These are phyloP conservation scores for Euphorbia celastroides DNA, from an alignment of 441 rosid species.

Conservation along the genomic window DNA sequence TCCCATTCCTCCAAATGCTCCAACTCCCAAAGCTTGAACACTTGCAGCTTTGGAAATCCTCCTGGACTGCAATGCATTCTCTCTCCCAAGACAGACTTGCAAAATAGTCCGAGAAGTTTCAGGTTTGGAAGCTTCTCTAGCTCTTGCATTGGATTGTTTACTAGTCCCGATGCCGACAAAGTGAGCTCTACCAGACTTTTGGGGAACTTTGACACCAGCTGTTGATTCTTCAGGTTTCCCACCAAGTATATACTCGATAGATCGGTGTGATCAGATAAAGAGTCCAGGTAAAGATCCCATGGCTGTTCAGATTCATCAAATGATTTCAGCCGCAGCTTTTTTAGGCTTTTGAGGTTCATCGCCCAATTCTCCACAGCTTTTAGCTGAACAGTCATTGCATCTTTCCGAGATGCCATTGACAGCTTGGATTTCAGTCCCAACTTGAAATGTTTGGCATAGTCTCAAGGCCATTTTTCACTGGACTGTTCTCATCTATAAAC, in stretches of 20 bases:
- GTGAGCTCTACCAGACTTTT: background rate
- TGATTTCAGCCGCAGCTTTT: conserved; percentile 1
- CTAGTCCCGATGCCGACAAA: background rate
- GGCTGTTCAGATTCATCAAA: conserved; percentile 3
- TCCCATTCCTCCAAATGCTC: background rate
- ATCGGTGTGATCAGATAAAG: background rate
- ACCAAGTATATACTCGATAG: background rate
- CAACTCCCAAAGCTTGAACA: conserved; percentile 1
- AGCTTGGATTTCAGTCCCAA: conserved; percentile 3
- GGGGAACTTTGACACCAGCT: background rate
- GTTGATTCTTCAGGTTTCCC: background rate
- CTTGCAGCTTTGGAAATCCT: conserved; percentile 8
- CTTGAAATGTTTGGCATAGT: background rate
- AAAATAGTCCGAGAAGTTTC: background rate
- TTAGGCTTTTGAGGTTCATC: background rate
- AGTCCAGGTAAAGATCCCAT: background rate
- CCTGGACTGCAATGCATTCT: background rate
- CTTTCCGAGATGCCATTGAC: background rate
- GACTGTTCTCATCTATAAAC: conserved; percentile 5
- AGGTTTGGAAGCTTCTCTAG: conserved; percentile 7
- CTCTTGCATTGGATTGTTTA: background rate
- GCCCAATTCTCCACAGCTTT: background rate
- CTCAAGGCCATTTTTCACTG: conserved; percentile 6
- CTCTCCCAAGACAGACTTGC: background rate
- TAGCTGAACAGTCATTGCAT: background rate